Base-by-base conservation (phyloP, 306 rosid genomes). In the Luffa aegyptiaca region DNA sequence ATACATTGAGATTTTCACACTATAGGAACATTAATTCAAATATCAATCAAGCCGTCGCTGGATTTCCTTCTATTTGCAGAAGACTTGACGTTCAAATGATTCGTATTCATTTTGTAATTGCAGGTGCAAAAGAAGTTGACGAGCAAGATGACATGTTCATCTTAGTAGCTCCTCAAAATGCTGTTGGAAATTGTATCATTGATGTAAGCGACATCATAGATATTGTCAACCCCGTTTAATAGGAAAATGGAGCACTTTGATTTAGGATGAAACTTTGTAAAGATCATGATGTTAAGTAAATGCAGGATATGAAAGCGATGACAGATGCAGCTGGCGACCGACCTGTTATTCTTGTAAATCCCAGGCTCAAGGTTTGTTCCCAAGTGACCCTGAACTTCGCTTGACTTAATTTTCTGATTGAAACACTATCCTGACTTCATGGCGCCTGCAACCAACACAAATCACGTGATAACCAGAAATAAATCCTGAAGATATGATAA, bases 161-260 rank as follows among this genome's bases (percentile, higher is more conserved):
- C 85, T 82, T 95, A 80, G 96, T 95, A 75, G 97, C 98, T 78
- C 98, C 98, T 82, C 98, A 95, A 85, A 95, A 95, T 84, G 98
- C 98, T 77, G 96, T 95, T 3, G 98, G 98, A 80, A 95, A 95
- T 81, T 95, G 97, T 86, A 92, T 95, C 58, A 92, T 95, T 73
- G 97, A 92, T 59, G 98, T 95, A 89, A 85, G 96, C 52, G 18
- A 76, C 76, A 63, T 35, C 65, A 59, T 41, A 73, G 80, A 64
- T 46, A 80, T 75, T 79, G 62, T 79, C 81, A 35, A 33, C 52
- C 49, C 36, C 20, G 21, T n/a, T 31, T 46, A 33, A 36, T 75
- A 75, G n/a, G 13, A 21, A 70, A 71, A 46, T 72, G 58, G 16
- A 44, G 4, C 55, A 20, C 36, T 69, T 4, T 20, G 36, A 44